These are phyloP conservation scores for Henningerozyma blattae DNA, from an alignment of 805 yeast species.

Conservation along the genomic window DNA sequence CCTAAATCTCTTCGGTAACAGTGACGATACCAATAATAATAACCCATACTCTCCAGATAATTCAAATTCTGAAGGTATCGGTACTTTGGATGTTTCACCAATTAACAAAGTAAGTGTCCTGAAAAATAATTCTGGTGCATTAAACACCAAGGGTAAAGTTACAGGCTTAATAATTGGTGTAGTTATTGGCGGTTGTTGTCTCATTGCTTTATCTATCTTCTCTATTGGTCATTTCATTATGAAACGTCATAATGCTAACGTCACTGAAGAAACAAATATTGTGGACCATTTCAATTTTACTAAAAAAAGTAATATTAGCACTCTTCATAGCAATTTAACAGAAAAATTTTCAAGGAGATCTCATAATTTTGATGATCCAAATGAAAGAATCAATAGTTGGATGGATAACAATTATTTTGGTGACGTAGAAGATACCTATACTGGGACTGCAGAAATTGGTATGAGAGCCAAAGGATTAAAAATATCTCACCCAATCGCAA, in stretches of 20 bases:
- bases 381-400: slow-evolving; percentile 22
- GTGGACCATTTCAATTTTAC: too few relatives aligned
- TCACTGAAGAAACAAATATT: slow-evolving; percentile 7
- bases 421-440: slow-evolving; percentile 1
- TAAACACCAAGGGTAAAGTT: slow-evolving; percentile 32
- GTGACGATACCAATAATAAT: slow-evolving; percentile 1
- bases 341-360: slow-evolving; percentile 7
- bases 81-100: slow-evolving; percentile 14
- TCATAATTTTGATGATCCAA: slow-evolving; percentile 11
- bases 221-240: slow-evolving; percentile 38
- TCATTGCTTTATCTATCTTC: slow-evolving; percentile 48
- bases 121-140: slow-evolving; percentile 10
- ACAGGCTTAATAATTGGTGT: slow-evolving; percentile 80
- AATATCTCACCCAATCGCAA: slow-evolving; percentile 59
- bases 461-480: slow-evolving; percentile 19
- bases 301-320: slow-evolving; percentile 3
- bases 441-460: too few relatives aligned
- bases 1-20: slow-evolving; percentile 17
- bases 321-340: too few relatives aligned
- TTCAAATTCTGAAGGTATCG: slow-evolving; percentile 5
- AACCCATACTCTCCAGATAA: slow-evolving; percentile 3
- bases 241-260: slow-evolving; percentile 8
- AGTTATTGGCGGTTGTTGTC: slow-evolving; percentile 59
- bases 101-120: slow-evolving; percentile 1
- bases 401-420: slow-evolving; percentile 14